Evolutionary conservation across 2,329 filamentous ascomycete genomes (phyloP).

Genomic region (Aspergillus fumigatus): DNA sequence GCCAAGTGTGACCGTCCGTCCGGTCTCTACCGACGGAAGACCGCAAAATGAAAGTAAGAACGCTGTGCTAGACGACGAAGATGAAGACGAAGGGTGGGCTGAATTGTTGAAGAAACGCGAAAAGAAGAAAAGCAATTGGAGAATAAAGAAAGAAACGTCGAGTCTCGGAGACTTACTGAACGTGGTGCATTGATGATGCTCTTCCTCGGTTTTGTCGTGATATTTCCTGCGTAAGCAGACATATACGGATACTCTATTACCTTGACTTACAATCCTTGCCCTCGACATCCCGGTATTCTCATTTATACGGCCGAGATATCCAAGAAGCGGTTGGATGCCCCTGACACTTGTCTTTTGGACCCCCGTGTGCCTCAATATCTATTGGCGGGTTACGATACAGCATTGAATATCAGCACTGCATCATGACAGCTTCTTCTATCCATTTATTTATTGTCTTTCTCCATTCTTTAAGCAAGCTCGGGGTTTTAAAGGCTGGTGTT

Average conservation of each 20-base stretch:
- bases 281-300: neutral
- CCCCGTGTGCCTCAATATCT: neutral
- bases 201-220: slow-evolving; percentile 9
- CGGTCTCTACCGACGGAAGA: slow-evolving; percentile 22
- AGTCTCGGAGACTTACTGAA: slow-evolving; percentile 35
- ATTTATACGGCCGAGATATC: neutral
- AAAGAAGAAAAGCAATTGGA: slow-evolving; percentile 47
- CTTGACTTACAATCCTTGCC: neutral
- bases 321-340: neutral
- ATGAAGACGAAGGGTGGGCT: slow-evolving; percentile 49
- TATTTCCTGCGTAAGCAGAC: neutral
- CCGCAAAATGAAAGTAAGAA: slow-evolving; percentile 12
- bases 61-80: slow-evolving; percentile 38
- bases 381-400: neutral
- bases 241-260: slow-evolving; percentile 3
- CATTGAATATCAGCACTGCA: neutral
- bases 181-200: slow-evolving; percentile 27
- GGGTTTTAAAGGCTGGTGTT: neutral
- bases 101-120: slow-evolving; percentile 48
- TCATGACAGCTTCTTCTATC: neutral
- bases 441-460: neutral
- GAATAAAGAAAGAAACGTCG: slow-evolving; percentile 37
- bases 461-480: neutral
- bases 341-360: neutral
- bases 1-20: slow-evolving; percentile 26